Base-by-base conservation (phyloP, 306 rosid genomes). In the Inga laurina region DNA sequence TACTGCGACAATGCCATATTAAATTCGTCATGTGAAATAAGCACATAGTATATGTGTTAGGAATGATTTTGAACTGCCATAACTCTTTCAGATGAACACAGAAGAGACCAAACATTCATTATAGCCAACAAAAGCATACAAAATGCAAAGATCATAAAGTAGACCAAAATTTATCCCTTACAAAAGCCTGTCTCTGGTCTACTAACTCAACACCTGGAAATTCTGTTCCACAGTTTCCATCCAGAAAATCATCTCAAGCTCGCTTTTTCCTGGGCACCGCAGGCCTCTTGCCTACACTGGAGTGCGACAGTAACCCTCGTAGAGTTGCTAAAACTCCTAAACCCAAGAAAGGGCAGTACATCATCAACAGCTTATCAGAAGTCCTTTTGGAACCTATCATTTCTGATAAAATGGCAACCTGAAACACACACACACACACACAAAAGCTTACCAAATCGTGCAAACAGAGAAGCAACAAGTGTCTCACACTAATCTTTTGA, bases 331-430 rank as follows among this genome's bases (percentile, higher is more conserved):
- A 35, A 65, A 84, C 85, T 27, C 84, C 85, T 11, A 91, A 76
- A 72, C 88, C 94, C 85, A 87, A 3, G 89, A 87, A 86, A 22
- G 90, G 88, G 49, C 21, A 75, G 85, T 91, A 87, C 49, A 81
- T 18, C 49, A 27, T 78, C 78, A 89, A 46, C n/a, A 91, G 77
- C 83, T 87, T 85, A 76, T 56, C 80, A 13, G 92, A 91, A 76
- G 92, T 89, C 86, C 77, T 70, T 45, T 74, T 65, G 0, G 92
- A 91, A 30, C 81, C 81, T 4, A 87, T 15, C 73, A 89, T 45
- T 46, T 91, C 94, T 22, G 86, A 88, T 80, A 59, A 22, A n/a
- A 22, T 21, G 2, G 34, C 66, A 22, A 8, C 66, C 66, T 59
- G 14, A 59, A 59, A 54, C 62, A 54, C 61, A 54, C n/a, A 16